These are phyloP conservation scores for Cenococcum geophilum DNA, from an alignment of 495 filamentous ascomycete genomes.

Conservation along the genomic window DNA sequence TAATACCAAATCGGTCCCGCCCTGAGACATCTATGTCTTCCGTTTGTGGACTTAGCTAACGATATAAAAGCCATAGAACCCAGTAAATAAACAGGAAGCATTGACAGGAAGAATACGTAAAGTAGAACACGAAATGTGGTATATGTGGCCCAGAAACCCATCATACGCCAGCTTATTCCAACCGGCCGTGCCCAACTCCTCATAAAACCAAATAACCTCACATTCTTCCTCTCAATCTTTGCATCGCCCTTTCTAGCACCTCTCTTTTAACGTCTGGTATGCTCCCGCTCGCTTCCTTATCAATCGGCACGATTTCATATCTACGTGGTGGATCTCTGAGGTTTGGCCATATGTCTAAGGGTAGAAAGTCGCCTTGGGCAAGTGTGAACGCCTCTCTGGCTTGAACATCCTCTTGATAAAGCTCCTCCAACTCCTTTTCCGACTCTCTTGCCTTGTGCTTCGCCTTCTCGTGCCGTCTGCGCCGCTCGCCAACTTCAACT, in stretches of 20 bases:
- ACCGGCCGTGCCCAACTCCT: constrained; percentile 15
- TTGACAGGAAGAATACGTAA: no score
- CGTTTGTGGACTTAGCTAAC: constrained; percentile 5
- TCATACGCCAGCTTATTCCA: constrained; percentile 17
- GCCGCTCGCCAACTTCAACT: constrained; percentile 71
- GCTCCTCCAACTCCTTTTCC: constrained; percentile 63
- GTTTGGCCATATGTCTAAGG: constrained; percentile 84
- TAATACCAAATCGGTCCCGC: background rate
- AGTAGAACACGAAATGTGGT: no score
- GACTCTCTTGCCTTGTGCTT: constrained; percentile 68
- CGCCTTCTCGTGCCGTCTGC: constrained; percentile 62
- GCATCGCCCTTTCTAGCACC: constrained; percentile 13
- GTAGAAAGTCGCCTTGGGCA: constrained; percentile 80
- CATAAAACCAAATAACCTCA: constrained; percentile 1
- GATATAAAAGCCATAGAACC: no score
- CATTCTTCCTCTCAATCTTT: constrained; percentile 22
- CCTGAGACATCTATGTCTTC: background rate
- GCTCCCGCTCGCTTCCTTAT: constrained; percentile 10
- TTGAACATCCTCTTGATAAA: constrained; percentile 60
- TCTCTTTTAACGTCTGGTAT: constrained; percentile 20
- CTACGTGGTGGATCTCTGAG: constrained; percentile 54
- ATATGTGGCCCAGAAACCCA: no score
- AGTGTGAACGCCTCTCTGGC: constrained; percentile 72
- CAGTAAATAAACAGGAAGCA: no score
- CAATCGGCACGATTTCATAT: constrained; percentile 46